Evolutionary conservation across 2,329 filamentous ascomycete genomes (phyloP), one percentile per base, ranked within the genome.

Genomic region (Penicillium expansum): DNA sequence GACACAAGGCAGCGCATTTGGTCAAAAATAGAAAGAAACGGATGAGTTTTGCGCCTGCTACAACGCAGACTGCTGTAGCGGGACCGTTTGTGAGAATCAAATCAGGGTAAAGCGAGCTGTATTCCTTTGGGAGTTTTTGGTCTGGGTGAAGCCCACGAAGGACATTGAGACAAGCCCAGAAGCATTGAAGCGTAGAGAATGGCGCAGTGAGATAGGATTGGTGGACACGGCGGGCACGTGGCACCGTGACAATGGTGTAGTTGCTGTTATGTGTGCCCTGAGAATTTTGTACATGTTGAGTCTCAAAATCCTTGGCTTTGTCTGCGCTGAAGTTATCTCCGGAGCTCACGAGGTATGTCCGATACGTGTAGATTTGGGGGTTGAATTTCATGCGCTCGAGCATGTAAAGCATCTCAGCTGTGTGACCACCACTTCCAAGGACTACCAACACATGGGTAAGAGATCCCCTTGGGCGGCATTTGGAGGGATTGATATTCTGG

Each of bases 371-470:
- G 76, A 68, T 74, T 71, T 52, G 71, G 43, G 62, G 79, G 43
- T 76, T 67, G 39, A 80, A 38, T 76, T 75, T 56, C 78, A 79
- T 68, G 83, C 83, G 63, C 82, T 83, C 64, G 80, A 99, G 84
- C 79, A 97, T 89, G 68, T 88, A 86, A 61, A 96, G 81, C 89
- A 99, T 96, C 75, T 99, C 94, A 47, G 91, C 87, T 0, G 94
- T 97, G 76, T 99, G 94, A 0, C 94, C 94, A 32, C 94, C 94
- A 3, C 90, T 95, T 51, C 94, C 94, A 24, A 97, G 87, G 27
- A 97, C 87, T 61, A 96, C 83, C 32, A 96, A 79, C 52, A 92
- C 79, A 72, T 92, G 86, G 7, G 80, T 79, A 27, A 78, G 77
- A 4, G 59, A 58, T 49, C 64, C 57, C 48, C 53, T 67, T 22